These are phyloP conservation scores for Stemphylium lycopersici DNA, from an alignment of 2,329 filamentous ascomycete genomes.

Conservation along the genomic window DNA sequence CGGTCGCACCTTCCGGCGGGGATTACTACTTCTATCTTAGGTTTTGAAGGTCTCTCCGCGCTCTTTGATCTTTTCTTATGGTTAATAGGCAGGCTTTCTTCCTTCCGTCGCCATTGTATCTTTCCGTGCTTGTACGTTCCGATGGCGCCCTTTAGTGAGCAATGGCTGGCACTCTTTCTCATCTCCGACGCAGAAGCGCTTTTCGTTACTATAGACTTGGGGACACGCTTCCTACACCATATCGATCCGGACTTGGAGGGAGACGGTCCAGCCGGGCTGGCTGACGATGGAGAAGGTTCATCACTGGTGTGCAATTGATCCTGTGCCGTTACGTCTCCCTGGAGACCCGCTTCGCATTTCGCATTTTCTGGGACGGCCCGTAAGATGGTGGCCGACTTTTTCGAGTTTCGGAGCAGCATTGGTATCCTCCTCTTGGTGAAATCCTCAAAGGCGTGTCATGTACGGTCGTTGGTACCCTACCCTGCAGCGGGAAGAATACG, in stretches of 20 bases:
- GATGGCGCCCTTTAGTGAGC: conserved; percentile 43
- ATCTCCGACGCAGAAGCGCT: conserved; percentile 25
- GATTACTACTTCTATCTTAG: conserved; percentile 48
- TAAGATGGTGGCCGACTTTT: conserved; percentile 40
- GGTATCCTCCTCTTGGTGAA: conserved; percentile 26
- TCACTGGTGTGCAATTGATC: conserved; percentile 30
- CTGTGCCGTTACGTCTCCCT: conserved; percentile 44
- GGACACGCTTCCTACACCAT: conserved; percentile 21
- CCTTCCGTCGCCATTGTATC: conserved; percentile 48
- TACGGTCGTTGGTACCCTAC: background rate
- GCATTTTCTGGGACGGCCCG: conserved; percentile 44
- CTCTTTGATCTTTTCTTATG: conserved; percentile 15
- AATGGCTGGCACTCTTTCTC: conserved; percentile 29
- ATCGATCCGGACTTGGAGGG: conserved; percentile 21
- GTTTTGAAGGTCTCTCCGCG: conserved; percentile 29
- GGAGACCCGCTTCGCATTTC: conserved; percentile 29
- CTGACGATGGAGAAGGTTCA: conserved; percentile 28
- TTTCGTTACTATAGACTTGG: conserved; percentile 14
- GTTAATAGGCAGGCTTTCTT: conserved; percentile 9
- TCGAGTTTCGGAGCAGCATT: conserved; percentile 23
- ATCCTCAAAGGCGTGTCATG: background rate
- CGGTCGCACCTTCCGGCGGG: conserved; percentile 38
- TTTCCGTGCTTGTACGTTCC: conserved; percentile 55
- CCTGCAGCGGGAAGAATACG: conserved; percentile 4
- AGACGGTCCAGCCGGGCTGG: conserved; percentile 20